Evolutionary conservation across 768 basidiomycete genomes (phyloP), one percentile per base, ranked within the genome.

Genomic region (Exidia glandulosa): DNA sequence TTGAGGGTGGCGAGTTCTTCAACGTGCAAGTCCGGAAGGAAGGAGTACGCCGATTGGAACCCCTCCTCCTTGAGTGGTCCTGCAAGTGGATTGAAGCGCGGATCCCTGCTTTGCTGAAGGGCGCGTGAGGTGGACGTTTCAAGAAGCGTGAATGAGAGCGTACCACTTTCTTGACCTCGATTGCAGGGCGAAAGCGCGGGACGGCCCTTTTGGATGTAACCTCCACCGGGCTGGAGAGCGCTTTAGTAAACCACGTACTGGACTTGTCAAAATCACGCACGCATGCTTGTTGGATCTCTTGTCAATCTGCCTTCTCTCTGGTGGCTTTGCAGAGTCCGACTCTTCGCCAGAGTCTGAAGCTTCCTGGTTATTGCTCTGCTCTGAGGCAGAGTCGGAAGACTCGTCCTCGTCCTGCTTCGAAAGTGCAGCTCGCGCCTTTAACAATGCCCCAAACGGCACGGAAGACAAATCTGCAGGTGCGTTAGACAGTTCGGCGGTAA

Each of bases 201-300:
- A 94, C 89, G 1, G 90, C 90, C 65, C 80, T 81, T 71, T 94
- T 96, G 0, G 93, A 91, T 16, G 88, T 86, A 57, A 90, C 76
- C 65, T 92, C 91, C 32, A 75, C 78, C 1, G 94, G 94, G 1
- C 94, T 94, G 62, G 29, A 37, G 57, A 31, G 50, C 29, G 29
- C 12, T 41, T 29, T 61, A 41, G 14, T 64, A 56, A 55, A 32
- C 12, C 41, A 59, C 57, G 32, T 33, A 30, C 12, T 59, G 32
- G 27, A 41, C 31, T 16, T 30, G 50, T 14, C 41, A 60, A 62
- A 34, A 32, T 48, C 30, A 79, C 91, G 63, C 72, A 94, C 94
- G 94, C 91, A 73, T 95, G 87, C 67, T 97, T 96, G 68, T 80
- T 82, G 4, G 79, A 69, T 47, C 93, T 79, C 71, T 87, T 87